Evolutionary conservation across 2,329 filamentous ascomycete genomes (phyloP), one percentile per base, ranked within the genome.

Genomic region (Tolypocladium guangdongense): DNA sequence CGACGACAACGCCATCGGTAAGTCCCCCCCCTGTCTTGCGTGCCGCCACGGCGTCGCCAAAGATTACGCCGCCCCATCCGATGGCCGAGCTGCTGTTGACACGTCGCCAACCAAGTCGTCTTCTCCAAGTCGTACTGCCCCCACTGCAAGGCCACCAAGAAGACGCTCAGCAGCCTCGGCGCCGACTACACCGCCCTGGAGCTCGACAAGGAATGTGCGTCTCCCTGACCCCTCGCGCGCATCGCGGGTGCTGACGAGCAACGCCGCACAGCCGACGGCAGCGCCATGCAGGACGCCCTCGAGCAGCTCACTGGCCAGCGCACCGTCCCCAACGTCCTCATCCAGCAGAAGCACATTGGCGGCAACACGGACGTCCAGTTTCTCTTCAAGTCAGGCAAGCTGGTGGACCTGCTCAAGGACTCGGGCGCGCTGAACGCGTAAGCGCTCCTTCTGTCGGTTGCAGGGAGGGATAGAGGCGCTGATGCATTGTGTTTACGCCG

Each of bases 81-180:
- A 47, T 12, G 7, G 14, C 20, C 7, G 4, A 33, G 33, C 24
- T 27, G 30, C 45, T 52, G 30, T 38, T 52, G 14, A 51, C 54
- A 24, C 10, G 30, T 22, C 22, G 27, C n/a, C 22, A 4, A 2
- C 18, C 16, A 50, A 88, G 88, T 93, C 64, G 88, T 99, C 69
- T 99, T 99, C 81, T 91, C 87, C 74, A 99, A 99, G 78, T 89
- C 86, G 18, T 96, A 90, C 77, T 99, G 93, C 81, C 90, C 91
- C 14, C 95, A 95, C 81, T 97, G 92, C 80, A 78, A 74, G 55
- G 78, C 84, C 56, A 83, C 86, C 62, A 97, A 97, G 83, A 66
- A 77, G 54, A 78, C 89, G 50, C 77, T 99, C 62, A 81, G 78
- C 65, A 76, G 82, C 54, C 62, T 83, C 55, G 83, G 84, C 59